phyloP scores from a whole-genome alignment of 1,284 basidiomycete species.

The Ceratobasidium sp. region DNA sequence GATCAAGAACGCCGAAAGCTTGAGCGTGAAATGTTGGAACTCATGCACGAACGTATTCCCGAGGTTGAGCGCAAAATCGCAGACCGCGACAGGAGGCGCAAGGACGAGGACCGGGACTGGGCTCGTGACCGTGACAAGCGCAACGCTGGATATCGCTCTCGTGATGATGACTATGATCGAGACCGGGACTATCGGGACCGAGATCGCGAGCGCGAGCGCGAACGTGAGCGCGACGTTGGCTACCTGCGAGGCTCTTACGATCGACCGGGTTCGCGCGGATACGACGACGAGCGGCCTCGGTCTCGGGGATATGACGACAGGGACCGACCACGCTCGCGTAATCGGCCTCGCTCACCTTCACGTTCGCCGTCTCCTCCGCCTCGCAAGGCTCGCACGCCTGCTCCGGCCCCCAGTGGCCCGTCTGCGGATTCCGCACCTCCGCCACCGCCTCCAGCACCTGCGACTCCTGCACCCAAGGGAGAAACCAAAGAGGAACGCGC shows the following conservation, averaged over 20 bases:
- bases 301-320: conserved; percentile 57
- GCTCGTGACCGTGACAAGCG: conserved; percentile 81
- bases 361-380: conserved; percentile 48
- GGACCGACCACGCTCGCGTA: conserved; percentile 54
- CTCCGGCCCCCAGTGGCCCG: conserved; percentile 47
- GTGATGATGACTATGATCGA: conserved; percentile 41
- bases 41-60: conserved; percentile 93
- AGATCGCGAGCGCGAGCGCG: conserved; percentile 48
- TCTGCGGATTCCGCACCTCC: conserved; percentile 53
- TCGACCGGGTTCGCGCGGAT: conserved; percentile 50
- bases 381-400: conserved; percentile 45
- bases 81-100: conserved; percentile 76
- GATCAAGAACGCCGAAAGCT: conserved; percentile 87
- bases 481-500: conserved; percentile 88
- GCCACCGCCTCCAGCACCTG: conserved; percentile 59
- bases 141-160: conserved; percentile 56
- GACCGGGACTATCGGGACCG: conserved; percentile 33
- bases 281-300: conserved; percentile 46
- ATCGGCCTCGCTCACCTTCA: conserved; percentile 7
- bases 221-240: conserved; percentile 51
- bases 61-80: conserved; percentile 88
- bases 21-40: conserved; percentile 85
- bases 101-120: conserved; percentile 81
- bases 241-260: conserved; percentile 39
- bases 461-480: conserved; percentile 64